Percentiles rank a stretch among this genome's conserved stretches.
These are phyloP conservation scores for Penicillium sp. DNA, from an alignment of 2,329 filamentous ascomycete genomes.

Conservation along the genomic window DNA sequence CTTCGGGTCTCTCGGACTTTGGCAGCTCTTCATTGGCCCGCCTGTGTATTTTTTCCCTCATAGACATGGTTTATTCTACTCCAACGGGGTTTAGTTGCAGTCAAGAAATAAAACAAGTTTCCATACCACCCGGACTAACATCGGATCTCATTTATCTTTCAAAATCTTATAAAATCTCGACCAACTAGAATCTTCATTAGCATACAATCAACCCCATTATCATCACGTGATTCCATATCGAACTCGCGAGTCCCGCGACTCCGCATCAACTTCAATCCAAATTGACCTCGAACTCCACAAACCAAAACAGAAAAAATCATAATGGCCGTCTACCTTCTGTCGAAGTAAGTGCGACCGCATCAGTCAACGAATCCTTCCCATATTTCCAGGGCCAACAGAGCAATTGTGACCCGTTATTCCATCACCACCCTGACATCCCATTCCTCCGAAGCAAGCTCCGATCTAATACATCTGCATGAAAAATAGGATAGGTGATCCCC, in stretches of 20 bases:
- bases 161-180: background rate
- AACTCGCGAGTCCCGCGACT: background rate
- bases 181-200: too few relatives aligned
- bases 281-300: background rate
- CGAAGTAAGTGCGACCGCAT: conserved; percentile 2
- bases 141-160: background rate
- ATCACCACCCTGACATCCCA: background rate
- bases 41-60: conserved; percentile 18
- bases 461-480: conserved; percentile 3
- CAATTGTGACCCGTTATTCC: background rate
- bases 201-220: too few relatives aligned
- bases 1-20: conserved; percentile 9
- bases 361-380: background rate
- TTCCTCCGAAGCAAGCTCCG: background rate
- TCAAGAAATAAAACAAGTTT: conserved; percentile 1
- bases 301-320: background rate
- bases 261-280: background rate
- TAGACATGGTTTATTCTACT: conserved; percentile 20
- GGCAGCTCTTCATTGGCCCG: conserved; percentile 6
- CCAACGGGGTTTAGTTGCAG: conserved; percentile 7
- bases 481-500: conserved; percentile 50
- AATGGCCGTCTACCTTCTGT: conserved; percentile 6
- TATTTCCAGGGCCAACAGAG: background rate
- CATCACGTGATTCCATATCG: background rate
- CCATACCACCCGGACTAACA: background rate